Conservation (phyloP, 805 yeast genomes). For the Candida arabinofermentans region DNA sequence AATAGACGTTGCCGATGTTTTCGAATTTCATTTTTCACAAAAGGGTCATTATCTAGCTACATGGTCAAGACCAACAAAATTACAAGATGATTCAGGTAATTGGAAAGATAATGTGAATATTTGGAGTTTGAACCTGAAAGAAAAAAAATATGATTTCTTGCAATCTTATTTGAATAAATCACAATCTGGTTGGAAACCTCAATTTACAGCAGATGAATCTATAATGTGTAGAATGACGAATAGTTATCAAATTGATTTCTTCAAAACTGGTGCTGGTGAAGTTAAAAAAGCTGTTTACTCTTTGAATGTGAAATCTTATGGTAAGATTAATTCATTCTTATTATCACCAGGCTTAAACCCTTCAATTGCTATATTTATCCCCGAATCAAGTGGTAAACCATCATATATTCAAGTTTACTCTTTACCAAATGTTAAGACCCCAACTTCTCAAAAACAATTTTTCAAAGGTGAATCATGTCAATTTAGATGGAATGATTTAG, state of each 20-base stretch:
- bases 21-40: conserved; percentile 87
- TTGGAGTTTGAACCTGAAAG: conserved; percentile 47
- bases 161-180: conserved; percentile 69
- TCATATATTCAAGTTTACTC: conserved; percentile 83
- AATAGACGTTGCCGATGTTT: conserved; percentile 60
- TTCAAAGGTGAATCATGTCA: conserved; percentile 95
- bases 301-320: conserved; percentile 52
- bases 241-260: conserved; percentile 64
- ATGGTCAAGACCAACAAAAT: conserved; percentile 82
- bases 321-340: conserved; percentile 46
- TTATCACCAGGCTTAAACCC: conserved; percentile 88
- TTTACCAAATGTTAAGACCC: conserved; percentile 68
- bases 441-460: conserved; percentile 81
- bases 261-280: conserved; percentile 41
- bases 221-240: conserved; percentile 53
- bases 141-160: conserved; percentile 14
- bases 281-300: conserved; percentile 53
- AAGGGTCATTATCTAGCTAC: conserved; percentile 75
- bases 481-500: conserved; percentile 89
- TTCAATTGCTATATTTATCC: conserved; percentile 83
- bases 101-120: conserved; percentile 78
- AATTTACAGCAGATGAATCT: conserved; percentile 78
- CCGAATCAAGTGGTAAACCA: conserved; percentile 84
- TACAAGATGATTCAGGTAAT: conserved; percentile 63
- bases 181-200: conserved; percentile 92